Base-by-base conservation (phyloP, 495 filamentous ascomycete genomes). In the Trichocladium antarcticum region DNA sequence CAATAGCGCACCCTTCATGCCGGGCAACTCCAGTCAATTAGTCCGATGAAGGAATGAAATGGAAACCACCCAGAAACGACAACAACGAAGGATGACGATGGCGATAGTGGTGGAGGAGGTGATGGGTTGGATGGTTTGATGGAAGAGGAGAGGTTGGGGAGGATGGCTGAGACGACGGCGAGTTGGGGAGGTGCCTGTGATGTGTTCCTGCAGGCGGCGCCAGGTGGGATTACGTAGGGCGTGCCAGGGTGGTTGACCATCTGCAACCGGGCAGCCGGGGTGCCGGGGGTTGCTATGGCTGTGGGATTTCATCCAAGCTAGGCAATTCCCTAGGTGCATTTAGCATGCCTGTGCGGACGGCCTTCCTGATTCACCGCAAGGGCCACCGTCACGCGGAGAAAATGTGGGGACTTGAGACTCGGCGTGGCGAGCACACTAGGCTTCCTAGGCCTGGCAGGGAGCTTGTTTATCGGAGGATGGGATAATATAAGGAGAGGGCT, bases 1-100 rank as follows among this genome's bases (percentile, higher is more conserved):
- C 53, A 81, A 65, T 55, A 83, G 71, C 68, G 81, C 69, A 58
- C 79, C 75, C 79, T 93, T 97, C 90, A 97, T 97, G 64, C 36
- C 64, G 72, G 65, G 66, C 64, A 49, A 59, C 54, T 49, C 9
- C 31, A 0, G 35, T 12, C 27, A 10, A 43, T 19, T 16, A 45
- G 1, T 6, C 14, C 1, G n/a, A 3, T 37, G 19, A 31, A 20
- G 9, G 6, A 15, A 35, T 19, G 16, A 31, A 50, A 22, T 20
- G 22, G 21, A 32, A 24, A 31, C 12, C 17, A 29, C 8, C 15
- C 21, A 1, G 36, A 24, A 12, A 37, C 19, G 17, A 37, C n/a
- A 17, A 38, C 36, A 34, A 22, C 21, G 16, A 32, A 22, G 12
- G 41, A 45, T 19, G 39, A 9, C 16, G 47, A 43, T 34, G 27